Evolutionary conservation across 257 asterid species (phyloP).

Genomic region (Penstemon eatonii): DNA sequence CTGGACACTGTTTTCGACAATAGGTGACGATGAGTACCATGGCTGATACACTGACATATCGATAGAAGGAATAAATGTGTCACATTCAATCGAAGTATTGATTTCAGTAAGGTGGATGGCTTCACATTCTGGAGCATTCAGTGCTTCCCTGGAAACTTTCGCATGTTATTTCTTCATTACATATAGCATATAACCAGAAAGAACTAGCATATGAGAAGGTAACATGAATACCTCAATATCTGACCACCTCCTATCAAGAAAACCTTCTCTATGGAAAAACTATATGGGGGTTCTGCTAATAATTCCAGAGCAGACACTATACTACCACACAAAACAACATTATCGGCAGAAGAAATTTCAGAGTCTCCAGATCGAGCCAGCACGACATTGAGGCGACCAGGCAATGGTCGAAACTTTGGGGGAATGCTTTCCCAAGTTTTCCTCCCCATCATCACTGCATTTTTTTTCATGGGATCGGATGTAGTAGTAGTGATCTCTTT

Average conservation of each 20-base stretch:
- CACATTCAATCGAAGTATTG: slow-evolving; percentile 62
- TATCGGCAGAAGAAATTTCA: slow-evolving; percentile 51
- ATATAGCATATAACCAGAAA: slow-evolving; percentile 1
- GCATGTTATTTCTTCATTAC: slow-evolving; percentile 2
- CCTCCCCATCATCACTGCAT: slow-evolving; percentile 96
- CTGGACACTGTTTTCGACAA: slow-evolving; percentile 57
- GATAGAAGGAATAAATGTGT: slow-evolving; percentile 80
- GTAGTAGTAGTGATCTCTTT: slow-evolving; percentile 73
- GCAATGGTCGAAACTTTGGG: slow-evolving; percentile 67
- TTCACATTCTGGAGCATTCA: slow-evolving; percentile 76
- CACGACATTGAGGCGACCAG: slow-evolving; percentile 91
- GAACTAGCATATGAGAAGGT: not conserved
- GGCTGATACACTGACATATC: slow-evolving; percentile 73
- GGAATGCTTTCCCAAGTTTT: slow-evolving; percentile 99
- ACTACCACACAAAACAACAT: slow-evolving; percentile 70
- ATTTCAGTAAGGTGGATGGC: slow-evolving; percentile 90
- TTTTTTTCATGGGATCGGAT: slow-evolving; percentile 59
- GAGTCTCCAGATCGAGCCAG: slow-evolving; percentile 70
- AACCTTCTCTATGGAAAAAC: slow-evolving; percentile 63
- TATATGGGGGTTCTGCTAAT: slow-evolving; percentile 70
- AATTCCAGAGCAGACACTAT: slow-evolving; percentile 64
- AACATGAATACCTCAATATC: slow-evolving; percentile 62
- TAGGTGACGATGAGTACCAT: slow-evolving; percentile 77
- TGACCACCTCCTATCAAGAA: slow-evolving; percentile 96
- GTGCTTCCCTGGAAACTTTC: slow-evolving; percentile 69